A percentile compares a stretch with the other conserved stretches of the same genome.
Conservation (phyloP, 371 early-diverging fungal species). For the Mortierella sp. region DNA sequence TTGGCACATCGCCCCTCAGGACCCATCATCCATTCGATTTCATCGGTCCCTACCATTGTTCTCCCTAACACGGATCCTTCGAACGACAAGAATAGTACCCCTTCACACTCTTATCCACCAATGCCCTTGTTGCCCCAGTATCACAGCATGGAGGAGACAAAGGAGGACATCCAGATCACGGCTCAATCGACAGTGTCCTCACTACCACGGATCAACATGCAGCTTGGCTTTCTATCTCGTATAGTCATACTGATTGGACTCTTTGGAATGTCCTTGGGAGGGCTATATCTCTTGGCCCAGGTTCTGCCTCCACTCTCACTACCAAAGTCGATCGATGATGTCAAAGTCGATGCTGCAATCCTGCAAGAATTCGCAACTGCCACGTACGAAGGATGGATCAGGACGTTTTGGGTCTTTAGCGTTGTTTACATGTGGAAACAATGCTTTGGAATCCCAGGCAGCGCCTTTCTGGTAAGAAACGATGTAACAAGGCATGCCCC, state of each 20-base stretch:
- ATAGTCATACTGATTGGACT: constrained; percentile 39
- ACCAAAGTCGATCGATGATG: constrained; percentile 55
- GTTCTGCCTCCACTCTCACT: constrained; percentile 51
- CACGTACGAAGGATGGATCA: constrained; percentile 49
- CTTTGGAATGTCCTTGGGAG: constrained; percentile 40
- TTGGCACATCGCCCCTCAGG: constrained; percentile 20
- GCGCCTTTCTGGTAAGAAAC: constrained; percentile 53
- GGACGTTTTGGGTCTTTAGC: constrained; percentile 54
- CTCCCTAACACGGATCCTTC: background rate
- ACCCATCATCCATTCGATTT: constrained; percentile 4
- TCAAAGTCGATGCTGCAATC: constrained; percentile 51
- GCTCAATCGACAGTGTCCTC: background rate
- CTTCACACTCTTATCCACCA: constrained; percentile 24
- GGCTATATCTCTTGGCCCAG: constrained; percentile 37
- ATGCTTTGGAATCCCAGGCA: constrained; percentile 55
- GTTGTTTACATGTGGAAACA: constrained; percentile 56
- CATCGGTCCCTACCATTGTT: constrained; percentile 1
- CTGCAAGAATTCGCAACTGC: constrained; percentile 53
- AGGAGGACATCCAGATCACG: background rate
- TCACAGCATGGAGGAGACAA: constrained; percentile 4
- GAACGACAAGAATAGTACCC: background rate
- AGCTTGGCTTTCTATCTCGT: constrained; percentile 41
- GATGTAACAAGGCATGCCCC: background rate
- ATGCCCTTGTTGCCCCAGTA: constrained; percentile 24
- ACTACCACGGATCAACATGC: constrained; percentile 9